Evolutionary conservation across 2,329 filamentous ascomycete species (phyloP), one percentile per base, ranked within the genome.

Genomic region (Phaeosphaeriaceae sp.): DNA sequence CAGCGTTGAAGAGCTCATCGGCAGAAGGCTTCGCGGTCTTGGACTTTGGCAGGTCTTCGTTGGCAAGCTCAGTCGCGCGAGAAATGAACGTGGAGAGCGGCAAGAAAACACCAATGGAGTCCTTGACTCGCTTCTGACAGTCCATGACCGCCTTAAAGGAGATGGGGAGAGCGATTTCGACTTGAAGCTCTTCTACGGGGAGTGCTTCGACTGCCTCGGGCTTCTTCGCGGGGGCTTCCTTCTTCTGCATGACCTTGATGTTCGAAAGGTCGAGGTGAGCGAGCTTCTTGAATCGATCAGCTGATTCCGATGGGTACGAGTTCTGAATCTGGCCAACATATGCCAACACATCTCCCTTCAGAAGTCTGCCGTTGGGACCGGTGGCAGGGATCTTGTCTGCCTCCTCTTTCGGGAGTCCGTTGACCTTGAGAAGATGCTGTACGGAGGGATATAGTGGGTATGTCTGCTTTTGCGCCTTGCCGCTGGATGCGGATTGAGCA

Each of bases 261-360:
- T 98, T 97, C 83, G 91, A 95, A 23, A 99, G 88, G 77, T 99
- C 94, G 54, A 99, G 88, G 78, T 96, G 93, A 44, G 87, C 83
- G 50, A 95, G 87, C 78, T 93, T 90, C 60, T 87, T 84, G 74
- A 97, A 89, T 53, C 88, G 88, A 58, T 86, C 82, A 55, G 91
- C 91, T 68, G 93, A 85, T 61, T 88, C 83, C 22, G 87, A 85
- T 1, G 94, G 91, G 67, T 92, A 91, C 59, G 88, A 84, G 63
- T 88, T 82, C 60, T 89, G 83, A 72, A 97, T 92, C 68, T 85
- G 83, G 63, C 95, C 95, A 17, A 98, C 80, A 78, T 94, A 95
- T 49, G 93, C 94, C 54, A 99, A 88, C 7, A 99, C 90, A 75
- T 99, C 95, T 56, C 95, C 95, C 85, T 99, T 99, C 62, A 99